Evolutionary conservation across 1,139 yeast species (phyloP).

Genomic region (Diutina siamensis): DNA sequence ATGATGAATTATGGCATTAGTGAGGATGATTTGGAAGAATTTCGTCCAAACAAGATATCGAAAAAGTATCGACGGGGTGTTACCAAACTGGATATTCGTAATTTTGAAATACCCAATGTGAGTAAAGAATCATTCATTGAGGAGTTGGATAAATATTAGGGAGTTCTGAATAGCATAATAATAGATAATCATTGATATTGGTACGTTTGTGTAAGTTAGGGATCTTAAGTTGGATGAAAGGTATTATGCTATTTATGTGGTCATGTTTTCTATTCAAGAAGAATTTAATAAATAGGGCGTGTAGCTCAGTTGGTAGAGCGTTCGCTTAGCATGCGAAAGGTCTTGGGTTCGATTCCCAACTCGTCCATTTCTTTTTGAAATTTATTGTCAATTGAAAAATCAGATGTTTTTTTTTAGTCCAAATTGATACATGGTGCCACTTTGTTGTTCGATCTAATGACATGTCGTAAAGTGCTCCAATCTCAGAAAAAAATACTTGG

Average conservation of each 20-base stretch:
- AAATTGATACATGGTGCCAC: too few relatives aligned
- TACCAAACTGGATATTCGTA: background rate
- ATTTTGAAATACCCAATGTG: background rate
- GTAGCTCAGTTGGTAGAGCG: background rate
- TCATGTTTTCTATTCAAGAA: too few relatives aligned
- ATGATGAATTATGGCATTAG: slow-evolving; percentile 1
- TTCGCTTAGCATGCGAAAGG: background rate
- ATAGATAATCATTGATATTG: too few relatives aligned
- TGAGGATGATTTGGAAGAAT: background rate
- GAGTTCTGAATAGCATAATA: background rate
- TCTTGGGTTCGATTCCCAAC: background rate
- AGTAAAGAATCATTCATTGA: background rate
- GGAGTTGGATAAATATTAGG: slow-evolving; percentile 2
- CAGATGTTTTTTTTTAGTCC: too few relatives aligned
- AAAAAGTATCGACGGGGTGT: background rate
- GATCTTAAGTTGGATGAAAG: too few relatives aligned
- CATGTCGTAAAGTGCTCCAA: too few relatives aligned
- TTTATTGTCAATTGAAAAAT: too few relatives aligned
- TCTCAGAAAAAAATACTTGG: too few relatives aligned
- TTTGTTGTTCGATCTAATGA: too few relatives aligned
- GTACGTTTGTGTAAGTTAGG: too few relatives aligned
- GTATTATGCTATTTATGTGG: too few relatives aligned
- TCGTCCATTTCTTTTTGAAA: background rate
- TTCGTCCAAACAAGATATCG: background rate
- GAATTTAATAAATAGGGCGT: too few relatives aligned